Evolutionary conservation across 1,284 basidiomycete genomes (phyloP).

Genomic region (Psilocybe mexicana): DNA sequence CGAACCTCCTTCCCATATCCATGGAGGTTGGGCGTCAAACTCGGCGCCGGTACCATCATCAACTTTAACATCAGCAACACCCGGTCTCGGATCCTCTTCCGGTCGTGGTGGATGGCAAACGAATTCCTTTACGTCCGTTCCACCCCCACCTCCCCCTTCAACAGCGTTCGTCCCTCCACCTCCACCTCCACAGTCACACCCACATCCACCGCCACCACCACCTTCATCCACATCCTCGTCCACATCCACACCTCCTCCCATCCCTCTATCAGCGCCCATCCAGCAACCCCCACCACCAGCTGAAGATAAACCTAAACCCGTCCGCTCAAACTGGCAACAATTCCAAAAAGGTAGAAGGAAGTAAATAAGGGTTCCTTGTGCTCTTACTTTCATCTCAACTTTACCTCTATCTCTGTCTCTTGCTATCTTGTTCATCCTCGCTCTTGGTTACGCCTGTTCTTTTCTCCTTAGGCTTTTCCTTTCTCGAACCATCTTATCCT

Average conservation of each 20-base stretch:
- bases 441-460: no score
- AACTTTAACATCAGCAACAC: conserved; percentile 1
- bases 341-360: conserved; percentile 43
- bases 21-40: conserved; percentile 9
- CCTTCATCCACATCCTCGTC: conserved; percentile 10
- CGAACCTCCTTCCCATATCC: conserved; percentile 1
- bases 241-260: conserved; percentile 13
- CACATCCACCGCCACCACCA: not conserved
- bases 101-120: conserved; percentile 5
- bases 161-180: conserved; percentile 5
- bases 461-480: no score
- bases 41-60: not conserved
- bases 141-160: not conserved
- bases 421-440: not conserved
- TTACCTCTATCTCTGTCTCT: not conserved
- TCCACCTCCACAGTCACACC: not conserved
- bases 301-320: conserved; percentile 29
- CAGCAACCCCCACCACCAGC: not conserved
- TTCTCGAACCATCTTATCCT: conserved; percentile 5
- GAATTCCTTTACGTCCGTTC: conserved; percentile 8
- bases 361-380: conserved; percentile 7
- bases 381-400: not conserved
- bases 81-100: not conserved
- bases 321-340: conserved; percentile 54
- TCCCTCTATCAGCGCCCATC: conserved; percentile 24